These are phyloP conservation scores for Metroxylon sagu DNA, from an alignment of 176 grass and related monocot genomes.

Conservation along the genomic window DNA sequence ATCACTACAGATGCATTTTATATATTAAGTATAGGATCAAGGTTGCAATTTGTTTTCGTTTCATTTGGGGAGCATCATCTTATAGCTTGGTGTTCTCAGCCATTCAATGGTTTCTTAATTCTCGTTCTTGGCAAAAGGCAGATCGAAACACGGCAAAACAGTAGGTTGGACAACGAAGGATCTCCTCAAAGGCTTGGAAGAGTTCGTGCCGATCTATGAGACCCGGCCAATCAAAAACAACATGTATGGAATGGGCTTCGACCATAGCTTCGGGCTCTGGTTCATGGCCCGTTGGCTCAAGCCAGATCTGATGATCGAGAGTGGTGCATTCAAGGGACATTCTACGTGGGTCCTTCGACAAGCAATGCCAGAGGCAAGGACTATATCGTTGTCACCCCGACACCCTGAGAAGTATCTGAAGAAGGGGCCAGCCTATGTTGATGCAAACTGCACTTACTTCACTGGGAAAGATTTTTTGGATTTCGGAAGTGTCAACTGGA, in stretches of 20 bases:
- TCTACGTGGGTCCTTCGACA: constrained; percentile 85
- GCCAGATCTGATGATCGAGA: constrained; percentile 85
- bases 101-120: constrained; percentile 16
- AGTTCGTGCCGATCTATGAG: constrained; percentile 81
- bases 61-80: not conserved
- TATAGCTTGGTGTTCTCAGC: constrained; percentile 1
- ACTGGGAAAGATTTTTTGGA: constrained; percentile 75
- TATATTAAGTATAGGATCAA: too few species aligned
- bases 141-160: constrained; percentile 63
- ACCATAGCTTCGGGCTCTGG: constrained; percentile 95
- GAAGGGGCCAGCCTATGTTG: constrained; percentile 91
- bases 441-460: constrained; percentile 85
- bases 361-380: constrained; percentile 63
- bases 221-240: constrained; percentile 86
- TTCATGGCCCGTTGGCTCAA: constrained; percentile 89
- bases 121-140: constrained; percentile 61
- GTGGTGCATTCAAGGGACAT: constrained; percentile 88
- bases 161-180: constrained; percentile 65
- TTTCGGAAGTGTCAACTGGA: constrained; percentile 75
- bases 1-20: too few species aligned
- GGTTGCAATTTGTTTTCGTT: not conserved
- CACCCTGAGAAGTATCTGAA: constrained; percentile 83
- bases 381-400: constrained; percentile 66
- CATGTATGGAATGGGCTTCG: constrained; percentile 81
- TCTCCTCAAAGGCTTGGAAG: constrained; percentile 65